Percentiles rank a stretch among this genome's conserved stretches.
Conservation (phyloP, 179 eudicot species). For the Beta corolliflora region DNA sequence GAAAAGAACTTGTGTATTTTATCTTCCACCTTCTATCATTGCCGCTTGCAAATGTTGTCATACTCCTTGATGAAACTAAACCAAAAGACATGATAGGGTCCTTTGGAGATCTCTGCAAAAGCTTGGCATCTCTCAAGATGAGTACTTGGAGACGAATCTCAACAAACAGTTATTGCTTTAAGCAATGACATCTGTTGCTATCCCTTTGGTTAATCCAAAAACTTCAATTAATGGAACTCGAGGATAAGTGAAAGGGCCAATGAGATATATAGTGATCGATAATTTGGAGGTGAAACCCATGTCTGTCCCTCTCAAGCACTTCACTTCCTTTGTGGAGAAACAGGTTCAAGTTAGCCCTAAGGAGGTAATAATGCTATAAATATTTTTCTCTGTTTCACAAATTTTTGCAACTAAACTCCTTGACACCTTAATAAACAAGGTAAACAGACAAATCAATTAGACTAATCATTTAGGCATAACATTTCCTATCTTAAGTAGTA, state of each 20-base stretch:
- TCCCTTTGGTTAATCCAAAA: not conserved
- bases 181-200: too few species aligned
- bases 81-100: not conserved
- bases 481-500: too few species aligned
- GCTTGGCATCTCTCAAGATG: not conserved
- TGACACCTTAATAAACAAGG: too few species aligned
- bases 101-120: slow-evolving; percentile 13
- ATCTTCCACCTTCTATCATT: not conserved
- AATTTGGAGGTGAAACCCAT: slow-evolving; percentile 37
- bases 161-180: too few species aligned
- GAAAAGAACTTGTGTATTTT: slow-evolving; percentile 13
- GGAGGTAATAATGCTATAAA: slow-evolving; percentile 20
- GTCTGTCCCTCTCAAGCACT: slow-evolving; percentile 24
- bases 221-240: not conserved
- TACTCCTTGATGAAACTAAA: not conserved
- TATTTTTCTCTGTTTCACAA: too few species aligned
- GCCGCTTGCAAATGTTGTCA: slow-evolving; percentile 16
- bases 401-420: too few species aligned
- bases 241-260: slow-evolving; percentile 30
- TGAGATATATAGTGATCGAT: slow-evolving; percentile 37
- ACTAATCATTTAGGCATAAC: too few species aligned
- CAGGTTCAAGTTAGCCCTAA: slow-evolving; percentile 32
- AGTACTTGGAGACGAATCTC: not conserved
- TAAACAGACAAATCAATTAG: too few species aligned
- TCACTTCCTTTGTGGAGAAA: too few species aligned